Evolutionary conservation across 768 basidiomycete species (phyloP), one percentile per base, ranked within the genome.

Genomic region (Brasilioporus rufonigricans): DNA sequence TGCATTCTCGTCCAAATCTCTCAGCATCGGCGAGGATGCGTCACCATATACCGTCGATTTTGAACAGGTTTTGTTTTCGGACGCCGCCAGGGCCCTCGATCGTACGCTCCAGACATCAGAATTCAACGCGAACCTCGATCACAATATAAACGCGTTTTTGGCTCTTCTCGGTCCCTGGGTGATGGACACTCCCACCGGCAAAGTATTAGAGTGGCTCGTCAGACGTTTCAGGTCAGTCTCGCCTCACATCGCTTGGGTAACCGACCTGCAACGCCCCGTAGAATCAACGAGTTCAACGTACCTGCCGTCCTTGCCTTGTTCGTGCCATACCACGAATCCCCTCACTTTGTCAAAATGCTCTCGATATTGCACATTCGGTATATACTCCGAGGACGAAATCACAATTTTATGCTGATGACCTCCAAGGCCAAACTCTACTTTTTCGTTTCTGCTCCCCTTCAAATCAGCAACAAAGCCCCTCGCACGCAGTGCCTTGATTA

Each of bases 151-250:
- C 21, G 74, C 73, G 8, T 89, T 92, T 62, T 65, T 98, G 41
- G 72, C 80, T 39, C 69, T 87, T 40, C 75, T 99, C 16, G 91
- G 91, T 3, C 87, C 85, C 10, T 91, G 89, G 77, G 71, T 98
- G 40, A 78, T 93, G 73, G 86, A 96, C 38, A 76, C 82, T 32
- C 89, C 92, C 0, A 81, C 91, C 0, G 86, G 85, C 19, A 93
- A 89, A 68, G 82, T 91, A 10, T 66, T 99, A 26, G 97, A 99
- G 65, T 99, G 96, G 96, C 80, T 98, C 24, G 92, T 98, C 4
- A 77, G 91, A 63, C 78, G 94, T 53, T 97, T 98, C 72, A 86
- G 95, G 95, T 92, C 59, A 39, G 83, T 16, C 5, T 47, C 3
- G n/a, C n/a, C 16, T n/a, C 11, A 3, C 52, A 2, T 14, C 51